A percentile compares a stretch with the other conserved stretches of the same genome.
These are phyloP conservation scores for Flaveria trinervia DNA, from an alignment of 129 eudicot species.

Conservation along the genomic window DNA sequence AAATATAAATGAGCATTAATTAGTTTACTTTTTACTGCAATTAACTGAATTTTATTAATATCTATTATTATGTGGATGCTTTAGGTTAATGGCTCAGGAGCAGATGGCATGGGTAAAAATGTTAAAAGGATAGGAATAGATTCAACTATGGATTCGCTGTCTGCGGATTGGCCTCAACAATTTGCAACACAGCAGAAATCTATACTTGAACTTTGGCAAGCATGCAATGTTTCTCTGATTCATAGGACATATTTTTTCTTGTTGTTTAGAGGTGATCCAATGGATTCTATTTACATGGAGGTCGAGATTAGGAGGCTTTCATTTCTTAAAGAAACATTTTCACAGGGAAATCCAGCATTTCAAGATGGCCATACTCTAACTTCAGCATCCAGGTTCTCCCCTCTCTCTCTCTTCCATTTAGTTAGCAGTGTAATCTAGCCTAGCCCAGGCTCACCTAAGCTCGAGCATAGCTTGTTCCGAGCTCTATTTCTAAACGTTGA, in stretches of 20 bases:
- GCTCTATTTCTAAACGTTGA: too few species aligned
- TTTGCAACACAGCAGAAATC: conserved; percentile 69
- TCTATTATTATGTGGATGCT: conserved; percentile 22
- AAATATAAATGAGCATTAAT: neutral
- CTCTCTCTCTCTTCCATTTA: neutral
- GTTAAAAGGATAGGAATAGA: conserved; percentile 67
- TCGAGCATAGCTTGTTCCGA: too few species aligned
- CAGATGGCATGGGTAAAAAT: conserved; percentile 39
- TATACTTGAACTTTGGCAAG: conserved; percentile 81
- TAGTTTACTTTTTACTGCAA: conserved; percentile 3
- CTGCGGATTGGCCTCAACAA: conserved; percentile 61
- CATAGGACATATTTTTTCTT: conserved; percentile 97
- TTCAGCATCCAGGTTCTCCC: conserved; percentile 69
- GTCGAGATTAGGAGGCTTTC: conserved; percentile 88
- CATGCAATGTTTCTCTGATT: conserved; percentile 81
- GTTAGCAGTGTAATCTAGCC: too few species aligned
- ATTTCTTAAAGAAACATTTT: conserved; percentile 77
- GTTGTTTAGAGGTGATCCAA: conserved; percentile 80
- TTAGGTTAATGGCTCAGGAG: conserved; percentile 46
- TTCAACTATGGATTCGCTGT: conserved; percentile 46
- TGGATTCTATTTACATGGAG: conserved; percentile 95
- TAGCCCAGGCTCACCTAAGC: too few species aligned
- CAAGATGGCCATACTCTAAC: conserved; percentile 74
- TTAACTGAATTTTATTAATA: neutral
- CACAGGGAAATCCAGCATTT: conserved; percentile 58